These are phyloP conservation scores for Scheffersomyces stambukii DNA, from an alignment of 1,139 yeast species.

Conservation along the genomic window DNA sequence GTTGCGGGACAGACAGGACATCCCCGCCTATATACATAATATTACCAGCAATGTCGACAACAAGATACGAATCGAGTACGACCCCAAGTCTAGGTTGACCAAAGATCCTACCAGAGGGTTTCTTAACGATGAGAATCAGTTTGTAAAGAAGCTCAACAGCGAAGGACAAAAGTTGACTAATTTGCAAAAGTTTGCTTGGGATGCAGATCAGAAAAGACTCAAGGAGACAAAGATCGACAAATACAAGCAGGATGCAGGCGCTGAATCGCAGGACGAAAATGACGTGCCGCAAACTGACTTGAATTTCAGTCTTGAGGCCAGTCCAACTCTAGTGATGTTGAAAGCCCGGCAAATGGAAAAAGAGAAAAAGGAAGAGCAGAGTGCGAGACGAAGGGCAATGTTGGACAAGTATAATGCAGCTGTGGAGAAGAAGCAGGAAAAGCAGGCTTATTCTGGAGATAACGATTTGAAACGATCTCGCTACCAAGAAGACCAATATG, in stretches of 20 bases:
- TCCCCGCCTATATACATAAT: constrained; percentile 40
- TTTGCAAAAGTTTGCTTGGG: constrained; percentile 55
- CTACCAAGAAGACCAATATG: constrained; percentile 34
- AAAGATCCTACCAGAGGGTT: constrained; percentile 45
- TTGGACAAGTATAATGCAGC: constrained; percentile 14
- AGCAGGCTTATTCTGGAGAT: constrained; percentile 5
- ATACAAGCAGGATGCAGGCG: constrained; percentile 6
- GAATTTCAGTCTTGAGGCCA: constrained; percentile 47
- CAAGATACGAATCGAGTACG: constrained; percentile 30
- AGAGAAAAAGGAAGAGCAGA: constrained; percentile 18
- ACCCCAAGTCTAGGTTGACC: constrained; percentile 55
- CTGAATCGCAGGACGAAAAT: constrained; percentile 9
- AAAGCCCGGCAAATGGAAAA: constrained; percentile 35
- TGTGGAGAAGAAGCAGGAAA: constrained; percentile 19
- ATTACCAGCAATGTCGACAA: constrained; percentile 10
- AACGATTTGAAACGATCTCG: constrained; percentile 15
- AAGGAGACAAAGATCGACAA: constrained; percentile 13
- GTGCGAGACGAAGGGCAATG: constrained; percentile 16
- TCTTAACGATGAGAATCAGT: constrained; percentile 47
- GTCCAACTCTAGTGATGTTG: constrained; percentile 55
- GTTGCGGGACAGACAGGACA: constrained; percentile 49
- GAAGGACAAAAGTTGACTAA: constrained; percentile 49
- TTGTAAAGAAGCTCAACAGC: constrained; percentile 48
- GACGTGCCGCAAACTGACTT: constrained; percentile 33
- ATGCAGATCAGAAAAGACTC: constrained; percentile 22